These are phyloP conservation scores for Erodium moschatum DNA, from an alignment of 441 rosid genomes.

Conservation along the genomic window DNA sequence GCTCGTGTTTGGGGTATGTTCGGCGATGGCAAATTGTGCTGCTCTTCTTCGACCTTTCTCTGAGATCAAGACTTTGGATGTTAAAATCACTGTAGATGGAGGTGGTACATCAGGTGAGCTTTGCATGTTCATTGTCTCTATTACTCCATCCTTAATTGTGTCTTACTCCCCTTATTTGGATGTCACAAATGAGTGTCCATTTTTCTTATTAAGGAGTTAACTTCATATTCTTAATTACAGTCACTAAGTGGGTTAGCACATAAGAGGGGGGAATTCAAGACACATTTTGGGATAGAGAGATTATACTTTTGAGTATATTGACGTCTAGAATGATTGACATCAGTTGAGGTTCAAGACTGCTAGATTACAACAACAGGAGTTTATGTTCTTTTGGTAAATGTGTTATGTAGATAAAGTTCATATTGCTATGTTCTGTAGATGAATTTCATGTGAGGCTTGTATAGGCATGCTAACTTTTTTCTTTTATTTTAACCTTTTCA, in stretches of 20 bases:
- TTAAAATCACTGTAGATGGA: slow-evolving; percentile 77
- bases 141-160: no score
- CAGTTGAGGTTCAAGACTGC: neutral
- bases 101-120: slow-evolving; percentile 77
- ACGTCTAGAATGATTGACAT: neutral
- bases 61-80: slow-evolving; percentile 86
- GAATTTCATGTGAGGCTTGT: neutral
- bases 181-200: no score
- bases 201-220: no score
- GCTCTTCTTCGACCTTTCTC: slow-evolving; percentile 79
- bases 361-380: neutral
- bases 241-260: no score
- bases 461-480: neutral
- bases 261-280: no score
- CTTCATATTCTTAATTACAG: no score
- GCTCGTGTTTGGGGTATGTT: slow-evolving; percentile 91
- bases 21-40: slow-evolving; percentile 77
- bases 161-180: no score
- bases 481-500: neutral
- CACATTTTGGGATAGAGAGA: no score
- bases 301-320: neutral
- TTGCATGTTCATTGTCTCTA: neutral
- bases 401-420: no score
- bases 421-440: no score
- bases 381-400: no score